Percentiles rank a stretch among this genome's conserved stretches.
Evolutionary conservation across 495 filamentous ascomycete species (phyloP).

Genomic region (Aspergillus leporis): DNA sequence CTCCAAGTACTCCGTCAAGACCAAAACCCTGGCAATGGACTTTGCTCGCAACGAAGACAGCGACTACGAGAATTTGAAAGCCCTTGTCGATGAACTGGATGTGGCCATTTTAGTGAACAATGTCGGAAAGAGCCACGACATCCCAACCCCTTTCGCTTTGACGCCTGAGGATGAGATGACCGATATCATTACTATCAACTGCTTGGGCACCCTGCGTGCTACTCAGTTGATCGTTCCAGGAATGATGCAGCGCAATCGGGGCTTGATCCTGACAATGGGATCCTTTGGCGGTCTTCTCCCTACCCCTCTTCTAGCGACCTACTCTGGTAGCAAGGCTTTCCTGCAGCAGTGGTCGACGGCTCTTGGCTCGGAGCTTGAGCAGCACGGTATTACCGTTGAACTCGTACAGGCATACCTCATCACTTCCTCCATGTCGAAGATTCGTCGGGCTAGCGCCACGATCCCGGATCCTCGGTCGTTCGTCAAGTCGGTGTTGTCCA

Average conservation of each 20-base stretch:
- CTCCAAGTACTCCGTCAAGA: slow-evolving; percentile 62
- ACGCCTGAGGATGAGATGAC: slow-evolving; percentile 76
- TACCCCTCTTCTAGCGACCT: slow-evolving; percentile 91
- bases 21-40: slow-evolving; percentile 85
- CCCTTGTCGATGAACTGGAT: slow-evolving; percentile 69
- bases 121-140: slow-evolving; percentile 89
- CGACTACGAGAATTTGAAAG: slow-evolving; percentile 72
- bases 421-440: slow-evolving; percentile 93
- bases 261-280: slow-evolving; percentile 95
- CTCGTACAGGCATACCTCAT: slow-evolving; percentile 89
- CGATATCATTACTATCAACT: slow-evolving; percentile 94
- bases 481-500: slow-evolving; percentile 74
- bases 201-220: slow-evolving; percentile 79
- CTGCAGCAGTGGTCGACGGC: slow-evolving; percentile 93
- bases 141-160: slow-evolving; percentile 84
- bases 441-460: slow-evolving; percentile 69
- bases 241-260: slow-evolving; percentile 78
- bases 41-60: slow-evolving; percentile 73
- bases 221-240: slow-evolving; percentile 83
- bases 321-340: slow-evolving; percentile 98
- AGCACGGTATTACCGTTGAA: slow-evolving; percentile 78
- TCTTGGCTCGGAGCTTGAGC: slow-evolving; percentile 78
- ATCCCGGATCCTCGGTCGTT: slow-evolving; percentile 83
- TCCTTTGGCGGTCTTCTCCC: slow-evolving; percentile 90
- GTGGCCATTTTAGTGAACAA: slow-evolving; percentile 94